Base-by-base conservation (phyloP, 2,329 filamentous ascomycete species). In the Chrysosporium queenslandicum region DNA sequence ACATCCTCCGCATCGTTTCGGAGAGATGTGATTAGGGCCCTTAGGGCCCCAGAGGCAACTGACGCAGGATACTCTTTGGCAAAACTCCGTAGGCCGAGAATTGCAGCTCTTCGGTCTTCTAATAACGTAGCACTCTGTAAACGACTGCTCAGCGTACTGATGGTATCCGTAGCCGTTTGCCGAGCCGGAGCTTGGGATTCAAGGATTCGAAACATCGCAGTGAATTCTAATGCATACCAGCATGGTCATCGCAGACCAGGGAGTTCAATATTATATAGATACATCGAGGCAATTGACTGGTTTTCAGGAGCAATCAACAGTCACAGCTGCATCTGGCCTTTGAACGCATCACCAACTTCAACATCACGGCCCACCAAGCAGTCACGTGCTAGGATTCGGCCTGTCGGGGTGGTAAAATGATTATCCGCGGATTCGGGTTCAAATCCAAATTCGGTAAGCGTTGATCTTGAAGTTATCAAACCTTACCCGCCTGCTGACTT, bases 61-160 rank as follows among this genome's bases (percentile, higher is more conserved):
- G 90, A 94, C 12, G 94, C 94, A 34, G 92, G 94, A 62, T 91
- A 97, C 56, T 94, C 83, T 70, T 97, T 97, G 39, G 92, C 88
- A 68, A 98, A 97, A 71, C 90, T 96, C 61, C 94, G 81, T 34
- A 98, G 76, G 16, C 92, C 92, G 27, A 94, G 79, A 45, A 98
- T 95, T 42, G 92, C 90, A 52, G 88, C 90, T 57, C 92, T 83
- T 50, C 94, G 85, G 68, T 98, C 94, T 71, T 98, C 92, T 37
- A 98, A 80, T 14, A 98, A 78, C 1, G 89, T 96, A 41, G 90
- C 88, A 59, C 87, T 95, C 65, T 84, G 82, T 36, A 98, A 80
- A 52, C 92, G 86, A 63, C 83, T 84, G 70, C 89, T 94, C 55
- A 97, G 77, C 39, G 90, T 86, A 56, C 84, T 86, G 68, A 98